phyloP scores from a whole-genome alignment of 192 early-diverging fungal species.

The Gonapodya sp. region DNA sequence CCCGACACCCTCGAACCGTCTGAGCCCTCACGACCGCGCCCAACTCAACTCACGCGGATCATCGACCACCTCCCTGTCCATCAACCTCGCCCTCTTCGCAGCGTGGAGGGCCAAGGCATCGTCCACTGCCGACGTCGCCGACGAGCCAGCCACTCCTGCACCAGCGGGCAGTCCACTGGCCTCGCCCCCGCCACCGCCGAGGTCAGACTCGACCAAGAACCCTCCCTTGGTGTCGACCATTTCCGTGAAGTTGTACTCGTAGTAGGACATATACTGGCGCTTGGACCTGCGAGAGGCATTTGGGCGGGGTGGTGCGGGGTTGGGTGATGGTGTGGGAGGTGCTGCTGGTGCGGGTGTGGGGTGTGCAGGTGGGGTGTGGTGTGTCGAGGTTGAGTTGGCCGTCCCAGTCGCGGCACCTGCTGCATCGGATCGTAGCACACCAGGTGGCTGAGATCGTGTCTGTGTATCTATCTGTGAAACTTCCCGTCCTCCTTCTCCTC shows the following conservation, averaged over 20 bases:
- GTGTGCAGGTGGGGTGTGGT: too few species aligned
- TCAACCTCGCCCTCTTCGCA: slow-evolving; percentile 25
- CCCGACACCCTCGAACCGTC: background rate
- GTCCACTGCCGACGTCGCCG: slow-evolving; percentile 17
- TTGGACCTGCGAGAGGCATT: background rate
- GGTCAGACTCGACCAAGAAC: slow-evolving; percentile 63
- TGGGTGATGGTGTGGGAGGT: too few species aligned
- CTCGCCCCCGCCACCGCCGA: too few species aligned
- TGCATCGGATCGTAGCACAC: too few species aligned
- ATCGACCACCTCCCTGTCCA: slow-evolving; percentile 20
- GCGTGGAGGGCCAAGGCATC: background rate
- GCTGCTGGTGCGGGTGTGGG: too few species aligned
- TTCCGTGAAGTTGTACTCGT: slow-evolving; percentile 80
- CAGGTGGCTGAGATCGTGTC: too few species aligned
- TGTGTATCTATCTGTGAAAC: too few species aligned
- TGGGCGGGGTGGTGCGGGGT: background rate
- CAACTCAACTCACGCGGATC: slow-evolving; percentile 36
- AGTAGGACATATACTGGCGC: slow-evolving; percentile 13
- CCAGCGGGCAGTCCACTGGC: too few species aligned
- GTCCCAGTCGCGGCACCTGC: too few species aligned
- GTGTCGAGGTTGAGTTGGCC: too few species aligned
- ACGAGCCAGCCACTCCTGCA: too few species aligned
- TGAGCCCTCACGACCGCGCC: background rate
- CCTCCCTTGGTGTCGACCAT: slow-evolving; percentile 84
- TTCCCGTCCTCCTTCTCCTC: too few species aligned